Evolutionary conservation across 495 filamentous ascomycete species (phyloP), one percentile per base, ranked within the genome.

Genomic region (Aspergillus affinis): DNA sequence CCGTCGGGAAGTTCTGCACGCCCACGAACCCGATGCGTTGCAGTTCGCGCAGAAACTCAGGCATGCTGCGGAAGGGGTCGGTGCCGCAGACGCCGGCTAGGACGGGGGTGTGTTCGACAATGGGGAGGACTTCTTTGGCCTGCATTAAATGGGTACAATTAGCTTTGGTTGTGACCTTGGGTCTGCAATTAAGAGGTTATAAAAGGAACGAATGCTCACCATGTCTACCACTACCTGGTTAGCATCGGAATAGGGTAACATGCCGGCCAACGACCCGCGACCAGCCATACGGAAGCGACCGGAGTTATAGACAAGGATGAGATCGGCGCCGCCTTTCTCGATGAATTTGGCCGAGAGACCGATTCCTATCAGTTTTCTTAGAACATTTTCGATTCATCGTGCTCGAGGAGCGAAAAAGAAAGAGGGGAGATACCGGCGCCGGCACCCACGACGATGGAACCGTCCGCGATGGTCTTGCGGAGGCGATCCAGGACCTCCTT

Each of bases 211-310:
- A 26, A 30, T 44, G 58, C 60, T n/a, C 61, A 84, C 84, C 87
- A 90, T 90, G 18, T 87, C 83, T 2, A 88, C 68, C 0, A 89
- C 86, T 17, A 88, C 83, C 21, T 82, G 81, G 69, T 90, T 90
- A 4, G 87, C 87, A 66, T 90, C 85, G 8, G 85, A 83, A 72
- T 88, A 91, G 1, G 87, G 87, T 81, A 91, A 85, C 52, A 91
- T 69, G 0, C 87, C 88, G 0, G 87, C 86, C n/a, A 89, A 73
- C 6, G 86, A 88, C 1, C 87, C 87, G 20, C 83, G 74, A 2
- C 87, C 87, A 3, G 87, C 87, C 88, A 91, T 90, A 32, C 86
- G 86, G 73, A 87, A 91, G 23, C 87, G 82, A 2, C 87, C 88
- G 41, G 81, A 84, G 72, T 90, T 90, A 77, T 90, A 90, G 71